Conservation (phyloP, 1,284 basidiomycete species). For the Cutaneotrichosporon cavernicola region DNA sequence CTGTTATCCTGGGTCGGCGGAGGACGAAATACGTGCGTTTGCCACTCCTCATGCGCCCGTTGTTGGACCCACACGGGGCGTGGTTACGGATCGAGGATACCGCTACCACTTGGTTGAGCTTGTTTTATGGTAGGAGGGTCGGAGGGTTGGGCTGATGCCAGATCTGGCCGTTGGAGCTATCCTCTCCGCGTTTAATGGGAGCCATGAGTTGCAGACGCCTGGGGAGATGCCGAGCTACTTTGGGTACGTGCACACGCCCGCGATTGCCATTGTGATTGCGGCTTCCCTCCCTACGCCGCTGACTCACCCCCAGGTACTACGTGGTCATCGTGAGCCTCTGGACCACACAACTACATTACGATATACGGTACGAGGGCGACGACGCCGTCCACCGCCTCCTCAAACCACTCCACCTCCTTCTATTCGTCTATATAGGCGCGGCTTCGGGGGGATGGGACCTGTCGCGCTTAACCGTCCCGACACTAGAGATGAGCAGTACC, state of each 20-base stretch:
- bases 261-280: too few species aligned
- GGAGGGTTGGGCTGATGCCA: background rate
- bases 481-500: background rate
- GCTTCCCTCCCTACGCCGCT: background rate
- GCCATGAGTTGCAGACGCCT: background rate
- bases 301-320: background rate
- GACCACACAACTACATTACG: conserved; percentile 40
- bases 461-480: background rate
- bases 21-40: background rate
- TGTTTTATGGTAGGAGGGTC: background rate
- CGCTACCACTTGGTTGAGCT: background rate
- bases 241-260: background rate
- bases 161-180: conserved; percentile 1
- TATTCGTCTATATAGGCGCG: conserved; percentile 41
- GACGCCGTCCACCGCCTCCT: conserved; percentile 35
- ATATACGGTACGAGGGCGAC: conserved; percentile 36
- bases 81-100: background rate
- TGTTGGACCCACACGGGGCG: background rate
- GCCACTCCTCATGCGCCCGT: background rate
- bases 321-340: conserved; percentile 22
- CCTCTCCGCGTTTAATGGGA: conserved; percentile 4
- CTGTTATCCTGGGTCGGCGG: background rate
- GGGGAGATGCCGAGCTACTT: conserved; percentile 5
- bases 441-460: conserved; percentile 35
- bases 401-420: conserved; percentile 34